Conservation (phyloP, 495 filamentous ascomycete genomes). For the Letharia lupina region DNA sequence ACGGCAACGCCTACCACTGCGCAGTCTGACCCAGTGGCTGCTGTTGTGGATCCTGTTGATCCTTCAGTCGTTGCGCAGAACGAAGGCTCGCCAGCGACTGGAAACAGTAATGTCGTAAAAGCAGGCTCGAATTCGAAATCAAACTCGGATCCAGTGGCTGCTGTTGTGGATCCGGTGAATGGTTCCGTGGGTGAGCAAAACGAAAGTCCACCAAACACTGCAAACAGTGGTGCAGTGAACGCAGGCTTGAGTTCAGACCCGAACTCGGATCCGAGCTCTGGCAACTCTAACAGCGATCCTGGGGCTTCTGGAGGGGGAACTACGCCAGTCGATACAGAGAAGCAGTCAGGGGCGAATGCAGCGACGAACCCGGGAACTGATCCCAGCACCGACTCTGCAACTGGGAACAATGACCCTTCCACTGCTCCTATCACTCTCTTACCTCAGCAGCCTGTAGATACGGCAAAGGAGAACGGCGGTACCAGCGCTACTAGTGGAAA, state of each 20-base stretch:
- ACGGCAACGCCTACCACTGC: background rate
- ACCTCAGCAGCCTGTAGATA: constrained; percentile 1
- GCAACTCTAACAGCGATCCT: background rate
- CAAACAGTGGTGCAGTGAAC: background rate
- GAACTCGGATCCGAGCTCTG: background rate
- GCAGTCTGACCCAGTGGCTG: background rate
- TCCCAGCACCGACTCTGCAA: background rate
- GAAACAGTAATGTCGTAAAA: background rate
- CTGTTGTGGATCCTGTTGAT: background rate
- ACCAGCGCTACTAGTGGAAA: background rate
- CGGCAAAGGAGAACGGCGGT: background rate
- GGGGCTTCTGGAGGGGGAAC: background rate
- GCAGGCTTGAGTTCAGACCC: background rate
- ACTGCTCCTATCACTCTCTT: constrained; percentile 7
- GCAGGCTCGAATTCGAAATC: background rate
- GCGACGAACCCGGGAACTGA: background rate
- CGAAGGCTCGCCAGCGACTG: background rate
- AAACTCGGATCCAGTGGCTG: background rate
- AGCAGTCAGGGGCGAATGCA: background rate
- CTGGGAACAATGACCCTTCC: background rate
- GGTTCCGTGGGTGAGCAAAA: too few species aligned
- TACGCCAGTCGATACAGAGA: background rate
- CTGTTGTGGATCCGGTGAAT: too few species aligned
- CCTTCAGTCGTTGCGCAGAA: background rate
- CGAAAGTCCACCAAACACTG: too few species aligned